A percentile compares a stretch with the other conserved stretches of the same genome.
Evolutionary conservation across 768 basidiomycete species (phyloP).

Genomic region (Austroboletus eburneus): DNA sequence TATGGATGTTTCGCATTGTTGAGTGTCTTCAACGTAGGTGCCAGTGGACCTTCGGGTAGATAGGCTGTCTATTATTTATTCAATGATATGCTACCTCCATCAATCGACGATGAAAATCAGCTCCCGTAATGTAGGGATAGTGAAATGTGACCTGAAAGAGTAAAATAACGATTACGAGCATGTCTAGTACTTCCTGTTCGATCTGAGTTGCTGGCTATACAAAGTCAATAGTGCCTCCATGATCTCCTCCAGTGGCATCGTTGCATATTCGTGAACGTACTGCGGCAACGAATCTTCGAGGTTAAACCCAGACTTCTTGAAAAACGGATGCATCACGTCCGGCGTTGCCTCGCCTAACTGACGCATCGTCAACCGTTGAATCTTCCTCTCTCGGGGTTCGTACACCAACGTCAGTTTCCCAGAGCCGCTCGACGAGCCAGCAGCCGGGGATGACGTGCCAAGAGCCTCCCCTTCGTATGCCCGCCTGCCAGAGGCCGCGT

Average conservation of each 20-base stretch:
- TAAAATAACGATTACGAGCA: too few species aligned
- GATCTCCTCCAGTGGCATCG: constrained; percentile 77
- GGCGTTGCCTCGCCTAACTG: constrained; percentile 88
- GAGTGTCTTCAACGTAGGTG: constrained; percentile 77
- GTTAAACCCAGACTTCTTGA: constrained; percentile 80
- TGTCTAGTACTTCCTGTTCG: constrained; percentile 13
- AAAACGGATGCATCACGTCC: constrained; percentile 83
- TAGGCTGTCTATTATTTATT: constrained; percentile 17
- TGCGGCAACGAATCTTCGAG: constrained; percentile 82
- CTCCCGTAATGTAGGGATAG: not conserved
- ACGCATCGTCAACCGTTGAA: constrained; percentile 78
- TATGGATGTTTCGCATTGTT: constrained; percentile 94
- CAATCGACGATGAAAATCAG: too few species aligned
- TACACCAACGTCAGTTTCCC: constrained; percentile 41
- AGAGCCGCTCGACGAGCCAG: not conserved
- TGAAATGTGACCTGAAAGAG: not conserved
- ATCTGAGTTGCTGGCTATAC: constrained; percentile 69
- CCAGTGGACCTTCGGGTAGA: constrained; percentile 29
- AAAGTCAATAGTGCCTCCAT: constrained; percentile 74
- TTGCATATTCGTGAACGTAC: constrained; percentile 84
- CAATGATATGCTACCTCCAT: constrained; percentile 3
- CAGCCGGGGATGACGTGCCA: not conserved
- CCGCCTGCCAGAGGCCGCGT: constrained; percentile 6
- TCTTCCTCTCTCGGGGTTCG: constrained; percentile 53
- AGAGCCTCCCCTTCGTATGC: constrained; percentile 16